Evolutionary conservation across 352 stramenopile species (phyloP), one percentile per base, ranked within the genome.

Genomic region (Thalassiosira mediterranea): DNA sequence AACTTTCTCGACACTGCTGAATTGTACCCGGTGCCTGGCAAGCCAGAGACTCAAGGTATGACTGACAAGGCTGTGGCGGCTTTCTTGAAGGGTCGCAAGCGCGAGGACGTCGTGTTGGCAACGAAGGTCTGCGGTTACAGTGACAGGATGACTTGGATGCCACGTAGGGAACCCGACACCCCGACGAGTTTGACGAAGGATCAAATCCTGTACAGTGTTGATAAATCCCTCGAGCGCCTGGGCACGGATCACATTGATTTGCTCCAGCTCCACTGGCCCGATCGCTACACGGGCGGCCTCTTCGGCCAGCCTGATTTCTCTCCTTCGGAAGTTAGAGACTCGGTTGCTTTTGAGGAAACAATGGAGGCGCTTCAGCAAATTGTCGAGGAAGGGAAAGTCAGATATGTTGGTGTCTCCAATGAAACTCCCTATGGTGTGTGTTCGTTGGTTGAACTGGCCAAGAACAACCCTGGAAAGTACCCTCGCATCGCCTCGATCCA

Each of bases 1-100:
- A 96, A 96, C 67, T 95, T 95, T 66, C 71, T 96, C 13, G 93
- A 96, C 58, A 95, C 91, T 13, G 90, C 91, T 4, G 93, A 96
- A 71, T 88, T 95, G 65, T 96, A 96, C 65, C 93, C 93, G 5
- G 87, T 95, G 5, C 88, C 90, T 17, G 78, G 79, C 0, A 80
- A 81, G 26, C 23, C 66, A 29, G 66, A 79, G 46, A 90, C 88
- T 11, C 77, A 90, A 44, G 90, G 90, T 2, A 52, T 44, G 2
- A 95, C 91, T 0, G 92, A 96, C 34, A 60, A 72, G 31, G 86
- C 88, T 17, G 80, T 95, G 1, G 83, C 73, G 0, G 57, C 70
- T 5, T 96, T 91, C 72, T 67, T 96, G 0, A 90, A 93, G 64
- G 44, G 58, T 17, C 66, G 75, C n/a, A 76, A 88, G 10, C 72